Evolutionary conservation across 306 rosid genomes (phyloP).

Genomic region (Senna siamea): DNA sequence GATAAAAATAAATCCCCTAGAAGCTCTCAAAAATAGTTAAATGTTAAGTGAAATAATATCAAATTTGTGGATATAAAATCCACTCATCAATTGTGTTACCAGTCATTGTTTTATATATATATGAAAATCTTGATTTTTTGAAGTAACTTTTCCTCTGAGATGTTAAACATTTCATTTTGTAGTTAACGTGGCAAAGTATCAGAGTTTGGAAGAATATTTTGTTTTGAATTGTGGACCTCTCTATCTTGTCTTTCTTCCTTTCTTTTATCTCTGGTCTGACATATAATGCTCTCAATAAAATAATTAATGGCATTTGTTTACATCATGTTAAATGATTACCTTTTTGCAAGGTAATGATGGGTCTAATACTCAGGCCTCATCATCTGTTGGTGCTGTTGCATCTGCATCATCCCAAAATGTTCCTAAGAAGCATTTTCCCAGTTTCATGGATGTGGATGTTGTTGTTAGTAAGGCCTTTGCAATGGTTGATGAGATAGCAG

Average conservation of each 20-base stretch:
- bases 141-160: no score
- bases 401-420: slow-evolving; percentile 51
- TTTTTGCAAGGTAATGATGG: slow-evolving; percentile 43
- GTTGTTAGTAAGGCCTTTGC: slow-evolving; percentile 66
- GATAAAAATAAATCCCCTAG: no score
- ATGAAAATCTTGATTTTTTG: neutral
- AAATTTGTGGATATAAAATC: no score
- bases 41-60: no score
- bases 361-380: slow-evolving; percentile 49
- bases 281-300: neutral
- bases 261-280: slow-evolving; percentile 1
- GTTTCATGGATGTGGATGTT: slow-evolving; percentile 63
- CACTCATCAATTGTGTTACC: neutral
- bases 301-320: slow-evolving; percentile 13
- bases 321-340: slow-evolving; percentile 32
- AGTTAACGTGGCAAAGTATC: slow-evolving; percentile 10
- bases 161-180: slow-evolving; percentile 11
- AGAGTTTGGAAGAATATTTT: neutral
- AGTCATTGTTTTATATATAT: neutral
- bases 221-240: slow-evolving; percentile 5
- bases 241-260: slow-evolving; percentile 2
- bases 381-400: slow-evolving; percentile 40
- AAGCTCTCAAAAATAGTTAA: no score
- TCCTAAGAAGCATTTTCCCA: slow-evolving; percentile 43
- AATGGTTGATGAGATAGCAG: slow-evolving; percentile 83